phyloP scores from a whole-genome alignment of 495 filamentous ascomycete species.

The Neurospora hispaniola region DNA sequence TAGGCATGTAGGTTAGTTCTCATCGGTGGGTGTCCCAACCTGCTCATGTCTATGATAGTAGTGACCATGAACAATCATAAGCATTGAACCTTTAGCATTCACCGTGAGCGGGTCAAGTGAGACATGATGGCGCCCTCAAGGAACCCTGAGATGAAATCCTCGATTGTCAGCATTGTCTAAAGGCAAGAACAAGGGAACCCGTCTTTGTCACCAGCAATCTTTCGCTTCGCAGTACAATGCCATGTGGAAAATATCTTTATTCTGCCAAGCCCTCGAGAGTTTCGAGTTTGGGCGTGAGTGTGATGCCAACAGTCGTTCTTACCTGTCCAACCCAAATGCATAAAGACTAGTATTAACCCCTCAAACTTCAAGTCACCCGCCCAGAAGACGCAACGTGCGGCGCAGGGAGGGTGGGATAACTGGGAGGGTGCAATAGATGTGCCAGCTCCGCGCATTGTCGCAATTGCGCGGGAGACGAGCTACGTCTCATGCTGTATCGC shows the following conservation, averaged over 20 bases:
- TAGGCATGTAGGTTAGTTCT: not conserved
- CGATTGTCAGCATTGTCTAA: not conserved
- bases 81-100: not conserved
- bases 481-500: constrained; percentile 19
- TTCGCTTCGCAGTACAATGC: not conserved
- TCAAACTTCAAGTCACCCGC: not conserved
- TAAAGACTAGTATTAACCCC: not conserved
- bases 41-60: not conserved
- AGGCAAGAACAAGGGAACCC: not conserved
- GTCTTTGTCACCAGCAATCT: not conserved
- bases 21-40: not conserved
- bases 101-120: not conserved
- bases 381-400: not conserved
- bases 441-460: constrained; percentile 7
- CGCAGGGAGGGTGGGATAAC: not conserved
- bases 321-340: not conserved
- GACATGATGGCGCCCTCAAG: not conserved
- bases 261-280: not conserved
- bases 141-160: not conserved
- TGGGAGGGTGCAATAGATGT: not conserved
- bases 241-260: not conserved
- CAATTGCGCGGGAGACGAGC: constrained; percentile 15
- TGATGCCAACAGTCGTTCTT: not conserved
- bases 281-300: not conserved
- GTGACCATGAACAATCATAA: not conserved